Evolutionary conservation across 495 filamentous ascomycete genomes (phyloP).

Genomic region (Podospora sp.): DNA sequence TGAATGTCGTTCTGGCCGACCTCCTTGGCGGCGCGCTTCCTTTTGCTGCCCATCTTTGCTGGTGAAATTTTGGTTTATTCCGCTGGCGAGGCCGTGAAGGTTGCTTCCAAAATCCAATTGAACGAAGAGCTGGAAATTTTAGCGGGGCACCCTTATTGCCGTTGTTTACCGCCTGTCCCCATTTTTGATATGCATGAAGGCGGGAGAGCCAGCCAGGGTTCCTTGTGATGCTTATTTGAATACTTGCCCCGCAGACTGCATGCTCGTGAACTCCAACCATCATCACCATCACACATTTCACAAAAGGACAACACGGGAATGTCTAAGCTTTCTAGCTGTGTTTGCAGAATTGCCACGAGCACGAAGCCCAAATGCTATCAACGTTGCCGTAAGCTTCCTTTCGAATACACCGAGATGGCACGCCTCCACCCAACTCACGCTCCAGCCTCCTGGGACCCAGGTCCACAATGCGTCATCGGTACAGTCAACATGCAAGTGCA

Average conservation of each 20-base stretch:
- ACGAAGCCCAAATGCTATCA: too few species aligned
- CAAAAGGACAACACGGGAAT: not conserved
- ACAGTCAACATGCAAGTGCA: too few species aligned
- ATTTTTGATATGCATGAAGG: not conserved
- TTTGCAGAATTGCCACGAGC: too few species aligned
- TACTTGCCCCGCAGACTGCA: not conserved
- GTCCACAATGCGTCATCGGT: too few species aligned
- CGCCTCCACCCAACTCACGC: too few species aligned
- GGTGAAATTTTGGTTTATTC: slow-evolving; percentile 1
- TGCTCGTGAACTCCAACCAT: not conserved
- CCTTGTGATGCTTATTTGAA: not conserved
- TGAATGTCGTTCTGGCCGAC: slow-evolving; percentile 32
- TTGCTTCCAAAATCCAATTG: not conserved
- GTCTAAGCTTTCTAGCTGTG: not conserved
- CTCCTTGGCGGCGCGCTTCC: slow-evolving; percentile 47
- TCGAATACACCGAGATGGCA: too few species aligned
- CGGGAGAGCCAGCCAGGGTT: not conserved
- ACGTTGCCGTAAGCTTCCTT: too few species aligned
- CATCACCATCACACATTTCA: not conserved
- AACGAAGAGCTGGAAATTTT: slow-evolving; percentile 15
- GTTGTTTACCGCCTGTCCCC: not conserved
- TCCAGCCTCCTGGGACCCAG: too few species aligned
- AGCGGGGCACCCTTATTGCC: slow-evolving; percentile 18
- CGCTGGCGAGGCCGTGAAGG: not conserved
- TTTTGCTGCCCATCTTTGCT: slow-evolving; percentile 43